A percentile compares a stretch with the other conserved stretches of the same genome.
Evolutionary conservation across 306 rosid species (phyloP).

Genomic region (Vigna trinervia): DNA sequence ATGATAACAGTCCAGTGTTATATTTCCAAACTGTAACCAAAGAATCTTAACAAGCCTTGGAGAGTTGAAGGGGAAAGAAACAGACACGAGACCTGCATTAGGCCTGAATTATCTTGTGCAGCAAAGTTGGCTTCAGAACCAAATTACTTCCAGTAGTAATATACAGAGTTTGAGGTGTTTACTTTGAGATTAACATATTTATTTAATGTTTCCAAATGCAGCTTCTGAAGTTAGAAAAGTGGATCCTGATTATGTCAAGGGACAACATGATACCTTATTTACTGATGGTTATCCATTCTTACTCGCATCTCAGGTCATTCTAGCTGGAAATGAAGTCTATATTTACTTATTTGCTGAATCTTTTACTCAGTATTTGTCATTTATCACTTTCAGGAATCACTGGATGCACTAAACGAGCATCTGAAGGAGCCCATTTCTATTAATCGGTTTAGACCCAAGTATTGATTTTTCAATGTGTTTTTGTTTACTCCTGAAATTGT

Average conservation of each 20-base stretch:
- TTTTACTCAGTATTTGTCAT: conserved; percentile 32
- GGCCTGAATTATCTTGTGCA: background rate
- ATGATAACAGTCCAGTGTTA: background rate
- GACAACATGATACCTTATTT: conserved; percentile 61
- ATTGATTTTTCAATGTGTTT: conserved; percentile 35
- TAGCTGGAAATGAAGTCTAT: conserved; percentile 33
- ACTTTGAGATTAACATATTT: conserved; percentile 11
- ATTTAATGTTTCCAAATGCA: conserved; percentile 53
- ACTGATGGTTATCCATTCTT: conserved; percentile 72
- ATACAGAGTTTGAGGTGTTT: background rate
- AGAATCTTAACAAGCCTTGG: background rate
- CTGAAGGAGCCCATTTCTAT: conserved; percentile 72
- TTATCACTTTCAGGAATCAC: conserved; percentile 67
- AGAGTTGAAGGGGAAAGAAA: background rate
- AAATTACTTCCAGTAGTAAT: too few species aligned
- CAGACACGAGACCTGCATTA: background rate
- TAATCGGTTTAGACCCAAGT: conserved; percentile 94
- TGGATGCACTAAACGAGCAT: conserved; percentile 71
- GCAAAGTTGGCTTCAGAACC: too few species aligned
- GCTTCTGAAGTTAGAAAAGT: conserved; percentile 75
- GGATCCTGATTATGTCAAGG: conserved; percentile 70
- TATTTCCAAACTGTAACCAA: conserved; percentile 17
- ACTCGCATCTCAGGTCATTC: conserved; percentile 73
- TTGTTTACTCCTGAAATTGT: conserved; percentile 19
- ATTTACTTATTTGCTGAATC: conserved; percentile 16